phyloP scores from a whole-genome alignment of 1,139 yeast genomes.

The Lodderomyces beijingensis region DNA sequence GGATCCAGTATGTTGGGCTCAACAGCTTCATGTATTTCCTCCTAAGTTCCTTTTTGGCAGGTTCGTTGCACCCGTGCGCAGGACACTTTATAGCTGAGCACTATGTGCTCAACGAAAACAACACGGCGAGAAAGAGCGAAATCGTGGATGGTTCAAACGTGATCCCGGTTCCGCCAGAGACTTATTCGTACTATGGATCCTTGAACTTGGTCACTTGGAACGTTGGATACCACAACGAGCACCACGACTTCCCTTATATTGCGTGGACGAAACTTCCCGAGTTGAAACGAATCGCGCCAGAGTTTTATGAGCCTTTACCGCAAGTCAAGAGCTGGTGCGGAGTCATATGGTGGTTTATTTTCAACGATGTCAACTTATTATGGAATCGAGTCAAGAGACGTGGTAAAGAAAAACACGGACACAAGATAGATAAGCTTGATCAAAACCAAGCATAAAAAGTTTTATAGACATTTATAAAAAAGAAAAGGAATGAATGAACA shows the following conservation, averaged over 20 bases:
- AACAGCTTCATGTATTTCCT: constrained; percentile 63
- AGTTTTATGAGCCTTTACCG: constrained; percentile 81
- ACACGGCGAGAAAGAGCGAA: constrained; percentile 28
- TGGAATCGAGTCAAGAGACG: constrained; percentile 78
- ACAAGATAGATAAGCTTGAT: constrained; percentile 19
- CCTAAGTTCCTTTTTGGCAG: constrained; percentile 80
- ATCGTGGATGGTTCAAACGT: constrained; percentile 21
- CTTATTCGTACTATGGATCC: constrained; percentile 84
- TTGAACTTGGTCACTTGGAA: constrained; percentile 81
- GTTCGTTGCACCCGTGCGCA: constrained; percentile 89
- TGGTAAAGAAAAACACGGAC: constrained; percentile 38
- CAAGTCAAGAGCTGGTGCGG: constrained; percentile 73
- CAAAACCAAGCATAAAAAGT: constrained; percentile 17
- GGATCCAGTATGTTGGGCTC: constrained; percentile 60
- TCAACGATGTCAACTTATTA: constrained; percentile 62
- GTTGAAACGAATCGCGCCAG: constrained; percentile 64
- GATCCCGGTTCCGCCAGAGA: constrained; percentile 59
- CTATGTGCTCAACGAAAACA: constrained; percentile 64
- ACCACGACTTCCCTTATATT: constrained; percentile 90
- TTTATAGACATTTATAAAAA: too few species aligned
- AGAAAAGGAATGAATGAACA: not conserved
- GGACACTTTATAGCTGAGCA: constrained; percentile 96
- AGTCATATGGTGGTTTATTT: constrained; percentile 69
- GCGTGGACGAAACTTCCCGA: constrained; percentile 83
- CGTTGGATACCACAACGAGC: constrained; percentile 92